Base-by-base conservation (phyloP, 1,284 basidiomycete genomes). In the Apiotrichum sp. region DNA sequence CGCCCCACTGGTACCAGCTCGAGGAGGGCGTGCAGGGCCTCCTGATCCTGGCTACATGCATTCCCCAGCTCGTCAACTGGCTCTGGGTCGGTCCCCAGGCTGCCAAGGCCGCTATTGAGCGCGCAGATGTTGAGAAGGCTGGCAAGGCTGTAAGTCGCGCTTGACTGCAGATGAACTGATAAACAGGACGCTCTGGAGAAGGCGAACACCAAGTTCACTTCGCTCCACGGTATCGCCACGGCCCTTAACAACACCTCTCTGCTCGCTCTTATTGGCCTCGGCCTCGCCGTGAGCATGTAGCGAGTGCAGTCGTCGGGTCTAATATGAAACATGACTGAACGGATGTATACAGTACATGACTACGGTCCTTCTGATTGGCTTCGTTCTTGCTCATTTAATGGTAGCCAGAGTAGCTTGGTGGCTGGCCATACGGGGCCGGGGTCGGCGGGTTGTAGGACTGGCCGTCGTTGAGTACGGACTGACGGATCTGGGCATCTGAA, bases 11-110 rank as follows among this genome's bases (percentile, higher is more conserved):
- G 64, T 64, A 75, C n/a, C 83, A 66, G 43, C 64, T 62, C 47
- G 81, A 83, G 34, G 84, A 88, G 65, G 85, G 89, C 40, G 80
- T 81, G 4, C 88, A 88, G 71, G 83, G 81, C n/a, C 85, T 87
- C 61, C 76, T 82, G 5, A 80, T 89, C 34, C 78, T 75, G 0
- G 74, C 70, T 4, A 79, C 82, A 2, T 60, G 84, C 4, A 60
- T 82, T 4, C 71, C 78, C 14, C 84, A 88, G 64, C 74, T 77
- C 6, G 61, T 72, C 49, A 77, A 78, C 62, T 65, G 65, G 54
- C 33, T 73, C 5, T 57, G 66, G 41, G 65, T 76, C n/a, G 71
- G 72, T 8, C 77, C 77, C 3, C 57, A 64, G 52, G 63, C 76
- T 10, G 69, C 65, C 11, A 64, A 72, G 48, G 82, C 82, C 14